phyloP scores from a whole-genome alignment of 257 asterid species.

The Solanum ossicruentum region DNA sequence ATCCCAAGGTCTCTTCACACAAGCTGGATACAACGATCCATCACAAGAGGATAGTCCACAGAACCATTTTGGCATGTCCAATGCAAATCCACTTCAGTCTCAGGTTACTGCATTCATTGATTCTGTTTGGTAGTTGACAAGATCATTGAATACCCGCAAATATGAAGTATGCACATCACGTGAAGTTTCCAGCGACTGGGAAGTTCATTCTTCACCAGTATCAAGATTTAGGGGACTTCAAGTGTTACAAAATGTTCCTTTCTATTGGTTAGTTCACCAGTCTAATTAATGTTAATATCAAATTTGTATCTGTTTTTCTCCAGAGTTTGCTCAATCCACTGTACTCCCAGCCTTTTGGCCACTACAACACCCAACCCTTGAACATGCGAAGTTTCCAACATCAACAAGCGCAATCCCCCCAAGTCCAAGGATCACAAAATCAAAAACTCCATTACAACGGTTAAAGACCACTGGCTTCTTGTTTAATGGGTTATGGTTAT shows the following conservation, averaged over 20 bases:
- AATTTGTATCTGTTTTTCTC: background rate
- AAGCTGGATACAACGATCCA: conserved; percentile 71
- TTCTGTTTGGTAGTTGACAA: background rate
- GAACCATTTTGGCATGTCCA: conserved; percentile 52
- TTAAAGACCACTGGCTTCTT: conserved; percentile 13
- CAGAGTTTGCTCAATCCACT: conserved; percentile 72
- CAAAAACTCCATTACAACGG: conserved; percentile 71
- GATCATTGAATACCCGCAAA: background rate
- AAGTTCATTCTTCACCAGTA: background rate
- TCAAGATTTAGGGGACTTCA: background rate
- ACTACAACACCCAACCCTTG: conserved; percentile 57
- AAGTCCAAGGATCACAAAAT: conserved; percentile 63
- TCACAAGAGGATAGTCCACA: conserved; percentile 82
- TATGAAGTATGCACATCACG: background rate
- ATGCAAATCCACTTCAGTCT: conserved; percentile 62
- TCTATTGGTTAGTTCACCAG: background rate
- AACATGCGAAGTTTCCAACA: conserved; percentile 54
- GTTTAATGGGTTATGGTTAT: conserved; percentile 20
- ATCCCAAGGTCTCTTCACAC: conserved; percentile 85
- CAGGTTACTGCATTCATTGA: conserved; percentile 34
- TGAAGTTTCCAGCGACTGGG: background rate
- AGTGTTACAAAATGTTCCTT: background rate
- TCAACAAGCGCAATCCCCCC: conserved; percentile 55
- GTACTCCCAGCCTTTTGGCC: conserved; percentile 74
- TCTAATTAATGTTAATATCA: background rate